phyloP scores from a whole-genome alignment of 768 basidiomycete genomes.

The Tricholoma hemisulphureum region DNA sequence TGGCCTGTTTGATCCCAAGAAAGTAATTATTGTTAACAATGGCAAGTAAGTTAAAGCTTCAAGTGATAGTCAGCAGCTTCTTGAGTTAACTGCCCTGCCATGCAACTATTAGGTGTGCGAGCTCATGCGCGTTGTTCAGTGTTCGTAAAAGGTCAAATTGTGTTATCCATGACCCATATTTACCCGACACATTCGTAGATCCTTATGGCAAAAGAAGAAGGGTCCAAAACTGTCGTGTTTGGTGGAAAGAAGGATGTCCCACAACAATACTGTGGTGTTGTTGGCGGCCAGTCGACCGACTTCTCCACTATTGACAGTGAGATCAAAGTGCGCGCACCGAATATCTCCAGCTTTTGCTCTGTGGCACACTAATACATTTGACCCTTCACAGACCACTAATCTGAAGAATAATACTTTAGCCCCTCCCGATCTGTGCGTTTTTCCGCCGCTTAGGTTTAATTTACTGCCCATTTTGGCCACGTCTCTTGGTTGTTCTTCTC shows the following conservation, averaged over 20 bases:
- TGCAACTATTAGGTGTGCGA: slow-evolving; percentile 38
- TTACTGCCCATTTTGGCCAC: slow-evolving; percentile 3
- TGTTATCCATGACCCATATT: not conserved
- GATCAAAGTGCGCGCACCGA: slow-evolving; percentile 50
- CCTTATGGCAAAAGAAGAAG: slow-evolving; percentile 59
- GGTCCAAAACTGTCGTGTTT: slow-evolving; percentile 55
- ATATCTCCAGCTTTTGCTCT: slow-evolving; percentile 19
- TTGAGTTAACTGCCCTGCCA: slow-evolving; percentile 1
- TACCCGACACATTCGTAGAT: slow-evolving; percentile 33
- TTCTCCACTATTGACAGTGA: slow-evolving; percentile 60
- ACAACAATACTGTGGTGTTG: slow-evolving; percentile 61
- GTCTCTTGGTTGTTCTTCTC: slow-evolving; percentile 14
- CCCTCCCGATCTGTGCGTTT: slow-evolving; percentile 58
- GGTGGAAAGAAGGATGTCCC: slow-evolving; percentile 46
- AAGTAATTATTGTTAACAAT: slow-evolving; percentile 56
- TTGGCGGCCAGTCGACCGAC: slow-evolving; percentile 61
- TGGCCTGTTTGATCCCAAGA: slow-evolving; percentile 47
- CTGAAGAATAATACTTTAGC: slow-evolving; percentile 55
- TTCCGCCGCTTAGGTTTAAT: slow-evolving; percentile 1
- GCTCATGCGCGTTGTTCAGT: slow-evolving; percentile 48
- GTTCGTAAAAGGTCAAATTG: slow-evolving; percentile 24
- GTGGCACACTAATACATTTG: not conserved
- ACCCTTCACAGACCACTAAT: slow-evolving; percentile 39
- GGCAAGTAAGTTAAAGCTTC: slow-evolving; percentile 36
- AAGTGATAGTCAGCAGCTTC: not conserved